These are phyloP conservation scores for Diaporthe velutina DNA, from an alignment of 2,329 filamentous ascomycete species.

Conservation along the genomic window DNA sequence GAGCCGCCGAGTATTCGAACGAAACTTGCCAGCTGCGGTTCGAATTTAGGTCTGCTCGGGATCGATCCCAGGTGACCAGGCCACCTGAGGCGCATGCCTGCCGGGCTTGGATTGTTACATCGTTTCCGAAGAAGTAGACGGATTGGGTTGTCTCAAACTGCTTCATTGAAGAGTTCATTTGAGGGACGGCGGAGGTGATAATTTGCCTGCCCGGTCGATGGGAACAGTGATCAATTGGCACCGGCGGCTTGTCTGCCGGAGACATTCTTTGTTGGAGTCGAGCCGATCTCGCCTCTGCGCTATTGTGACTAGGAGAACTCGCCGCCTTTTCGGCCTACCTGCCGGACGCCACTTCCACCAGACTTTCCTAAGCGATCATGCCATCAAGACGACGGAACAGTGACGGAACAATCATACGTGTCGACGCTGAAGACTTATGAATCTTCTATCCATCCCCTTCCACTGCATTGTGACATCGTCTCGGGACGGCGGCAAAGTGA, in stretches of 20 bases:
- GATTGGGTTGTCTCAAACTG: background rate
- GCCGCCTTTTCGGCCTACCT: constrained; percentile 28
- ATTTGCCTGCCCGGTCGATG: constrained; percentile 24
- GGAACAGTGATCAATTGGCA: constrained; percentile 23
- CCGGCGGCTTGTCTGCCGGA: constrained; percentile 23
- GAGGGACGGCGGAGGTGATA: background rate
- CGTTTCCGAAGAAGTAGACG: constrained; percentile 9
- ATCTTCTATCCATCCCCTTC: background rate
- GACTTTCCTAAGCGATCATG: constrained; percentile 12
- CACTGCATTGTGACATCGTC: constrained; percentile 4
- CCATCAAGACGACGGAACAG: constrained; percentile 24
- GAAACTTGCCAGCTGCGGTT: constrained; percentile 13
- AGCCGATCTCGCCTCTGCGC: constrained; percentile 32
- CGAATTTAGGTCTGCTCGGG: constrained; percentile 1
- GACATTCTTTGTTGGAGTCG: constrained; percentile 14
- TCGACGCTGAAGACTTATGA: background rate
- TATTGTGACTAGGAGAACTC: constrained; percentile 7
- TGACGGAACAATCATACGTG: constrained; percentile 21
- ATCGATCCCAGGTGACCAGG: constrained; percentile 7
- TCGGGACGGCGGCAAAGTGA: constrained; percentile 6
- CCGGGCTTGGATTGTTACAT: constrained; percentile 28
- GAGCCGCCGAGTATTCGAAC: constrained; percentile 12
- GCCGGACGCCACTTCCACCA: constrained; percentile 2
- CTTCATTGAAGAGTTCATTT: background rate
- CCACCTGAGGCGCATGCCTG: constrained; percentile 31